phyloP scores from a whole-genome alignment of 371 early-diverging fungal genomes.

The Zychaea mexicana region DNA sequence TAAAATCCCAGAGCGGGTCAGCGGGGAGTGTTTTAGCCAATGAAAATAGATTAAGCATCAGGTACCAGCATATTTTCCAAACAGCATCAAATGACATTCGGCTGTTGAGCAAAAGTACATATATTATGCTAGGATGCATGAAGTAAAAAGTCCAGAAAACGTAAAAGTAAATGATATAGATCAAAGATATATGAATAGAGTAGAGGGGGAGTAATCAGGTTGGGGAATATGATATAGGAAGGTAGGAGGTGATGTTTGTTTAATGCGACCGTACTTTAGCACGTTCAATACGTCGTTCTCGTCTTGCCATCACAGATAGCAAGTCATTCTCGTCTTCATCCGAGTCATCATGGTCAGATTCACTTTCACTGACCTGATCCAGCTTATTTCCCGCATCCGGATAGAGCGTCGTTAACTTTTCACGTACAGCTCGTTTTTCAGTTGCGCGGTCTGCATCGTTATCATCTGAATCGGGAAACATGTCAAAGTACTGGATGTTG shows the following conservation, averaged over 20 bases:
- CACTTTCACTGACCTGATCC: slow-evolving; percentile 8
- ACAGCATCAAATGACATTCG: too few relatives aligned
- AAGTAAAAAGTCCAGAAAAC: too few relatives aligned
- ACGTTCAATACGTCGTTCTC: slow-evolving; percentile 12
- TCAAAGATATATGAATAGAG: too few relatives aligned
- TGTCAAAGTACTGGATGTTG: slow-evolving; percentile 5
- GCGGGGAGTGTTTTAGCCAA: too few relatives aligned
- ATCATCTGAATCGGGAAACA: slow-evolving; percentile 14
- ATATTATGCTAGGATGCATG: too few relatives aligned
- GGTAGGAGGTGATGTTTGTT: neutral
- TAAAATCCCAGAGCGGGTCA: too few relatives aligned
- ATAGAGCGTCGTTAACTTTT: neutral
- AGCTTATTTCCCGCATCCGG: slow-evolving; percentile 7
- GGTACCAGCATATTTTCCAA: too few relatives aligned
- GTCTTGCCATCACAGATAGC: neutral
- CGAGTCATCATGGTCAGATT: slow-evolving; percentile 1
- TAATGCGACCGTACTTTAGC: neutral
- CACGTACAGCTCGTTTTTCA: neutral
- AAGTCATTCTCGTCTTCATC: slow-evolving; percentile 7
- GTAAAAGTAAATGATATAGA: too few relatives aligned
- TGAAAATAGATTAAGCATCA: too few relatives aligned
- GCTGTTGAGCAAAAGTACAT: too few relatives aligned
- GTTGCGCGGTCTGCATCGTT: neutral
- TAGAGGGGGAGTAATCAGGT: neutral
- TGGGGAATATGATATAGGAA: neutral